Evolutionary conservation across 129 eudicot genomes (phyloP), one percentile per base, ranked within the genome.

Genomic region (Lonicera japonica): DNA sequence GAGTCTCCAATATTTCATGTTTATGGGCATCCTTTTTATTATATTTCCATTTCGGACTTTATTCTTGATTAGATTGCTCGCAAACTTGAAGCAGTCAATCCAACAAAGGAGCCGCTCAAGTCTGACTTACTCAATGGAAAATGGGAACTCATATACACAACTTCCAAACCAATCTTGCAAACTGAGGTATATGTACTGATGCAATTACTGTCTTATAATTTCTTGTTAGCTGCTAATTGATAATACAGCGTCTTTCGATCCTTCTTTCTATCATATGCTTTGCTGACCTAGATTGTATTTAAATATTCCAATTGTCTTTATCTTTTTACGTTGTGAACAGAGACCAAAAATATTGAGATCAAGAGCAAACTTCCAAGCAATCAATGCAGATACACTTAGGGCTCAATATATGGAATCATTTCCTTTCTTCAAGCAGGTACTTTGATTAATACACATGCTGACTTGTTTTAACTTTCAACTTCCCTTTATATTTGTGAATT

Each of bases 91-190:
- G 87, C 96, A 22, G 76, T 69, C 40, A 87, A 80, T 79, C 88
- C 86, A 50, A 81, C 89, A n/a, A 86, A 86, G 75, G 79, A 71
- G 69, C 95, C 97, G 11, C 79, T 86, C 21, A 83, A 90, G 67
- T 86, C 92, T 22, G 48, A 72, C 61, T 77, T 90, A 63, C 70
- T 90, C 46, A 67, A 83, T 56, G 97, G 97, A 59, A 90, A 90
- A 77, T 90, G 97, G 97, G 95, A 90, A 70, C 97, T 89, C 58
- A 65, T 86, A 18, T 89, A 89, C 79, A 86, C 95, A 14, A 90
- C 97, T 60, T 90, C 97, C 17, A 66, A 68, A 40, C 83, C 97
- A 20, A 90, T 90, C 56, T 60, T 90, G 83, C 95, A 90, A 67
- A 90, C 71, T 0, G 36, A 76, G 95, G 97, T 89, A 63, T 15